Percentiles rank a stretch among this genome's conserved stretches.
phyloP scores from a whole-genome alignment of 2,329 filamentous ascomycete genomes.

The Sporothrix inflata region DNA sequence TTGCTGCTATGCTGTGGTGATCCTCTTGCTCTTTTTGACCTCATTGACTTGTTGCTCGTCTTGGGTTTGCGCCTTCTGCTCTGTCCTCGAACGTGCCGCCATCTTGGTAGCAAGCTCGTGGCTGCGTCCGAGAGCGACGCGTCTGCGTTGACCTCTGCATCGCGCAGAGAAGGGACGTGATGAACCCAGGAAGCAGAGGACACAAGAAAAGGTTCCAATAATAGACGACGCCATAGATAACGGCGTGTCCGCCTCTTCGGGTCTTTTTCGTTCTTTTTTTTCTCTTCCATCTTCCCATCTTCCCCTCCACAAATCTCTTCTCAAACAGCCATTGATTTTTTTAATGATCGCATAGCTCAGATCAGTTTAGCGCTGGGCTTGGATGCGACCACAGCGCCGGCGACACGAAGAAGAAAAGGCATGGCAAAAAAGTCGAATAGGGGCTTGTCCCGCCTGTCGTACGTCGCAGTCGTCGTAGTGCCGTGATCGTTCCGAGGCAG shows the following conservation, averaged over 20 bases:
- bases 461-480: slow-evolving; percentile 8
- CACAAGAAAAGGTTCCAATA: neutral
- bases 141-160: neutral
- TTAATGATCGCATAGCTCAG: slow-evolving; percentile 11
- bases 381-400: slow-evolving; percentile 7
- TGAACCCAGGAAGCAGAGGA: neutral
- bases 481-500: slow-evolving; percentile 15
- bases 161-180: neutral
- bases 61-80: neutral
- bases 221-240: neutral
- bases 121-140: slow-evolving; percentile 14
- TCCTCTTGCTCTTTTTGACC: neutral
- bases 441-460: slow-evolving; percentile 14
- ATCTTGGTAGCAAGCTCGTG: slow-evolving; percentile 1
- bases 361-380: slow-evolving; percentile 24
- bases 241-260: neutral
- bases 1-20: neutral
- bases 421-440: neutral
- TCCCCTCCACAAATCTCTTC: neutral
- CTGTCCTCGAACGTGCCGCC: neutral
- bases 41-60: neutral
- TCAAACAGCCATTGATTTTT: slow-evolving; percentile 23
- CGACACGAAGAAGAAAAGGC: neutral
- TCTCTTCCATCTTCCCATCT: slow-evolving; percentile 13
- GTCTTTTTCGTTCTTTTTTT: neutral